A percentile compares a stretch with the other conserved stretches of the same genome.
Evolutionary conservation across 306 rosid genomes (phyloP).

Genomic region (Hippophae rhamnoides): DNA sequence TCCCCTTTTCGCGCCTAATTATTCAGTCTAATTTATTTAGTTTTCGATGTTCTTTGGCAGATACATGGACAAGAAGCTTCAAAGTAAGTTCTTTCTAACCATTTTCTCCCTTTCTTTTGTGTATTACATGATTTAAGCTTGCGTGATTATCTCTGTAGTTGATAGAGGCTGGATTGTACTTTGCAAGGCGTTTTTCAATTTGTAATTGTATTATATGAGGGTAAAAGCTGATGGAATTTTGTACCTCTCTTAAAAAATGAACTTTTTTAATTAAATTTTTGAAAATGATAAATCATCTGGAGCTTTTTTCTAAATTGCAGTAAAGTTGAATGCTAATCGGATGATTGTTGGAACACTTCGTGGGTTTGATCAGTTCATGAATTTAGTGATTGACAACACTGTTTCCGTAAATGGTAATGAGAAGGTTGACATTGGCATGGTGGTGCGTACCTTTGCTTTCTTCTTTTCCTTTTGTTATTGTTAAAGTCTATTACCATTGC

Average conservation of each 20-base stretch:
- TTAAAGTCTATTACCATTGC: not conserved
- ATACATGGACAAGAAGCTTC: constrained; percentile 59
- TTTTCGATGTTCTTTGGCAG: constrained; percentile 9
- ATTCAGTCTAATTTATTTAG: not conserved
- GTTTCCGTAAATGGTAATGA: constrained; percentile 74
- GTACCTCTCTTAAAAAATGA: not conserved
- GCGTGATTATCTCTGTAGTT: not conserved
- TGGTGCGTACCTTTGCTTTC: constrained; percentile 40
- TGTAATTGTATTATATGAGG: too few species aligned
- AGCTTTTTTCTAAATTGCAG: not conserved
- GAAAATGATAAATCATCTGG: not conserved
- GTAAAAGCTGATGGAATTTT: not conserved
- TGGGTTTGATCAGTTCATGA: constrained; percentile 90
- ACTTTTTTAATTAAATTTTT: too few species aligned
- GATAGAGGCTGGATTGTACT: too few species aligned
- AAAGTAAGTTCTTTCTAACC: constrained; percentile 27
- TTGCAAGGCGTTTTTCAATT: too few species aligned
- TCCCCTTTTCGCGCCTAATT: not conserved
- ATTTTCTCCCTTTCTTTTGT: not conserved
- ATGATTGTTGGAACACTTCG: constrained; percentile 80
- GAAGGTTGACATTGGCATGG: constrained; percentile 75
- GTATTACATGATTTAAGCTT: not conserved
- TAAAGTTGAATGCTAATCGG: constrained; percentile 68
- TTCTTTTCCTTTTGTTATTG: not conserved
- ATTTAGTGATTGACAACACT: constrained; percentile 74